These are phyloP conservation scores for Pyrenophora tritici-repentis DNA, from an alignment of 2,329 filamentous ascomycete species.

Conservation along the genomic window DNA sequence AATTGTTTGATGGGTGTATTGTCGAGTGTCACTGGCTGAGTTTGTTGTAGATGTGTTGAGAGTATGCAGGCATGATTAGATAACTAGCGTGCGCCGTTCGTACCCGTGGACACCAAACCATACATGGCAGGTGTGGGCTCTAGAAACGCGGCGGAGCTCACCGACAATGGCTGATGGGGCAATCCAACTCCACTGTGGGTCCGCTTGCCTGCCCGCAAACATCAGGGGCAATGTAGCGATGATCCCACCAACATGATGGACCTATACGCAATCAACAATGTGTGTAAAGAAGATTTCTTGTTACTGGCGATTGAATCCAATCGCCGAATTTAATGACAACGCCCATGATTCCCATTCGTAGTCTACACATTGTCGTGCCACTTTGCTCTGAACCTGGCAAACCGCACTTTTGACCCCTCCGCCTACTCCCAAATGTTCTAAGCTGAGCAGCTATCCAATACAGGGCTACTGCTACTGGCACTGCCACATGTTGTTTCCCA, in stretches of 20 bases:
- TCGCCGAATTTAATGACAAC: slow-evolving; percentile 28
- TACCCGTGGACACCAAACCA: slow-evolving; percentile 10
- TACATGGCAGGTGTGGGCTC: slow-evolving; percentile 21
- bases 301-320: slow-evolving; percentile 21
- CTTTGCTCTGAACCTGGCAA: neutral
- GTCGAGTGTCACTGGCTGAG: slow-evolving; percentile 5
- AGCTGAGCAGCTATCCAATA: neutral
- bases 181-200: slow-evolving; percentile 15
- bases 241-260: neutral
- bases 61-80: slow-evolving; percentile 25
- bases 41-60: neutral
- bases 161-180: slow-evolving; percentile 20
- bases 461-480: neutral
- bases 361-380: slow-evolving; percentile 36
- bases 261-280: slow-evolving; percentile 6
- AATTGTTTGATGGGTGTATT: slow-evolving; percentile 17
- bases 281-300: neutral
- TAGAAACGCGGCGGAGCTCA: slow-evolving; percentile 19
- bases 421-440: slow-evolving; percentile 3
- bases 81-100: slow-evolving; percentile 16
- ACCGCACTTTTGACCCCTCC: slow-evolving; percentile 16
- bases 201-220: neutral
- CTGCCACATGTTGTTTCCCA: slow-evolving; percentile 11
- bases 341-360: slow-evolving; percentile 19
- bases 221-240: neutral